Evolutionary conservation across 257 asterid species (phyloP).

Genomic region (Ilex aquifolium): DNA sequence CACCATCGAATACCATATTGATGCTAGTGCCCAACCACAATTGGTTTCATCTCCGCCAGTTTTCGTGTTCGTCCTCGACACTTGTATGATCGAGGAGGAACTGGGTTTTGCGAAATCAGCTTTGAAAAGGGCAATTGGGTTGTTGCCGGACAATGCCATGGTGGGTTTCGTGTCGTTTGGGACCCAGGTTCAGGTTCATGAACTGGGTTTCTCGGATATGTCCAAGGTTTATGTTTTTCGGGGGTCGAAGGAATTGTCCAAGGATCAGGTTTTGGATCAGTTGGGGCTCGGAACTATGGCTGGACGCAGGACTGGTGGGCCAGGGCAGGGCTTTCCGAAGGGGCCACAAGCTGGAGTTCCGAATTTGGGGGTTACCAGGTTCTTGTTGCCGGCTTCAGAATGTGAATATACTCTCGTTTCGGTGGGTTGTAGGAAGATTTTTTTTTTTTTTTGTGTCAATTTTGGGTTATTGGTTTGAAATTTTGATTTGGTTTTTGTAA

Average conservation of each 20-base stretch:
- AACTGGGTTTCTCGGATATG: constrained; percentile 86
- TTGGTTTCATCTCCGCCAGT: constrained; percentile 32
- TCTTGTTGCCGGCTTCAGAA: constrained; percentile 83
- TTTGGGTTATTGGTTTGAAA: background rate
- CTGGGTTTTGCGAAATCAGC: constrained; percentile 77
- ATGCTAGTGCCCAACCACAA: constrained; percentile 18
- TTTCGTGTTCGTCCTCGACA: constrained; percentile 80
- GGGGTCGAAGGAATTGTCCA: constrained; percentile 74
- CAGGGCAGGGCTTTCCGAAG: constrained; percentile 46
- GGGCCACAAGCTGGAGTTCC: constrained; percentile 43
- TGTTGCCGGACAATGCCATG: constrained; percentile 89
- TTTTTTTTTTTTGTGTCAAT: background rate
- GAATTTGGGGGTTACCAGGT: constrained; percentile 55
- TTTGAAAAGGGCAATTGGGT: constrained; percentile 71
- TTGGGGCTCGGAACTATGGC: constrained; percentile 57
- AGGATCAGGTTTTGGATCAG: constrained; percentile 91
- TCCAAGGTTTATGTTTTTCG: constrained; percentile 77
- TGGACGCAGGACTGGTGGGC: constrained; percentile 28
- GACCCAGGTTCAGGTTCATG: constrained; percentile 96
- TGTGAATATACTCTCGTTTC: constrained; percentile 75
- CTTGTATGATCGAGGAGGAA: constrained; percentile 95
- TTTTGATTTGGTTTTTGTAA: background rate
- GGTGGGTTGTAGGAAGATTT: constrained; percentile 28
- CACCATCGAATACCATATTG: constrained; percentile 47
- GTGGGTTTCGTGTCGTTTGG: constrained; percentile 94